Evolutionary conservation across 1,284 basidiomycete genomes (phyloP).

Genomic region (Testicularia cyperi): DNA sequence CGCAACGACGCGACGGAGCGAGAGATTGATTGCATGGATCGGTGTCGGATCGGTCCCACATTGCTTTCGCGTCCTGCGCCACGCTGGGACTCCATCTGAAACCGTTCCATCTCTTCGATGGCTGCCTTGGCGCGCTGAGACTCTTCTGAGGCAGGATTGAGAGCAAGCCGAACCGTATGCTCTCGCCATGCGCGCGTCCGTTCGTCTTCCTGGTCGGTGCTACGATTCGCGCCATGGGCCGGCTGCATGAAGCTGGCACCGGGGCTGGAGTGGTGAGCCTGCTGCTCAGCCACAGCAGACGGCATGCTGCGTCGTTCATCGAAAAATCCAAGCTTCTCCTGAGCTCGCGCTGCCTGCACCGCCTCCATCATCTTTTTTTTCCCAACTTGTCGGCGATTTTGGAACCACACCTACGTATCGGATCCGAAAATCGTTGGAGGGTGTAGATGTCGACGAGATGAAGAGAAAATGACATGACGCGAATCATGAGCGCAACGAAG

Average conservation of each 20-base stretch:
- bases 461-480: not conserved
- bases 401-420: constrained; percentile 26
- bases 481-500: not conserved
- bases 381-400: constrained; percentile 31
- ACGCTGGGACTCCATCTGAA: not conserved
- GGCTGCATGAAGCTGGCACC: no score
- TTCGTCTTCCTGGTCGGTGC: constrained; percentile 14
- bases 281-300: no score
- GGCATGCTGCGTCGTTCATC: no score
- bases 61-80: no score
- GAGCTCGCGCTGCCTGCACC: not conserved
- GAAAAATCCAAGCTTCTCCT: no score
- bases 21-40: constrained; percentile 1
- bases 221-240: no score
- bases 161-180: constrained; percentile 22
- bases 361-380: constrained; percentile 35
- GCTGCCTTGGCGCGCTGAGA: constrained; percentile 2
- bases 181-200: constrained; percentile 18
- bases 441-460: not conserved
- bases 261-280: no score
- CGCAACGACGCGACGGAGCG: constrained; percentile 3
- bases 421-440: not conserved
- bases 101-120: constrained; percentile 1
- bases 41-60: not conserved
- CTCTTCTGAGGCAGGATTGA: constrained; percentile 10